A percentile compares a stretch with the other conserved stretches of the same genome.
These are phyloP conservation scores for Thinopyrum elongatum DNA, from an alignment of 176 grass and related monocot genomes.

Conservation along the genomic window DNA sequence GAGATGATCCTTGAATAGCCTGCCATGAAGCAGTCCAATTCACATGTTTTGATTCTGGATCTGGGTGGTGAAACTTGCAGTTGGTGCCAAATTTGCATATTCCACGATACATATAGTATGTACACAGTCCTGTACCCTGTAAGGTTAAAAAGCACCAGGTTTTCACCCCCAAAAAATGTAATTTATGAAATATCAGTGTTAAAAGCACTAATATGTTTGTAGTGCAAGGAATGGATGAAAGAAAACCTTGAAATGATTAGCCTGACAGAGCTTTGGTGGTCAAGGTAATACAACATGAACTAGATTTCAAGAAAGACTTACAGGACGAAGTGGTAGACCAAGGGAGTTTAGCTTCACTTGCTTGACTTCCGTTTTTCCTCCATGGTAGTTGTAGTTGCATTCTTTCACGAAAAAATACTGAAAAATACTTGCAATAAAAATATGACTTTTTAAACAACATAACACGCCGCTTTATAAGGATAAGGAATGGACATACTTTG, in stretches of 20 bases:
- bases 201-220: background rate
- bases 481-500: no score
- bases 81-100: no score
- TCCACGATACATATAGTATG: background rate
- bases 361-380: background rate
- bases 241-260: background rate
- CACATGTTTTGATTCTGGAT: background rate
- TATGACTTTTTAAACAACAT: no score
- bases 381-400: background rate
- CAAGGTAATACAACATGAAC: background rate
- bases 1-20: background rate
- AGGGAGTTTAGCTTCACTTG: background rate
- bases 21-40: background rate
- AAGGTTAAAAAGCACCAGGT: background rate
- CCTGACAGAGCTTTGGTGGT: background rate
- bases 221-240: background rate
- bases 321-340: background rate
- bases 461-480: no score
- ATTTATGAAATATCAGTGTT: background rate
- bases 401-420: background rate
- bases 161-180: background rate
- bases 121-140: conserved; percentile 6
- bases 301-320: background rate
- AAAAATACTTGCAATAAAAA: no score
- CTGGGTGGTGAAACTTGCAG: no score